Base-by-base conservation (phyloP, 768 basidiomycete genomes). In the Chalciporus pseudorubinellus region DNA sequence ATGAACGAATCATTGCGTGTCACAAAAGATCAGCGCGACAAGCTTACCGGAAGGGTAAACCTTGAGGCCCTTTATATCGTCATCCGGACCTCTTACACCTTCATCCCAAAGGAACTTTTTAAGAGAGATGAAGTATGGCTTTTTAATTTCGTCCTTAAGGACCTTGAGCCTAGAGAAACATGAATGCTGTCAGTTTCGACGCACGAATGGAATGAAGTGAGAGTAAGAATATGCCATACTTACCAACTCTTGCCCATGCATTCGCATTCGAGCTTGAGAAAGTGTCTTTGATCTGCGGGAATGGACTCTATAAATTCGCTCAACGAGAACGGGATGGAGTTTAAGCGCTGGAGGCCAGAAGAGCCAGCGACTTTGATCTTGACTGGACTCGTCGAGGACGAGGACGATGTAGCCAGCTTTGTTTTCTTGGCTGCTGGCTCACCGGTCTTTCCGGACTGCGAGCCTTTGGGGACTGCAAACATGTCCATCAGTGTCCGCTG, bases 221-320 rank as follows among this genome's bases (percentile, higher is more conserved):
- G 20, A 46, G 29, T 41, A n/a, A n/a, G 19, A 34, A 31, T 38
- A 5, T 29, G 19, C 19, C 22, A 39, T 28, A 39, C 67, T 52
- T 12, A 84, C 87, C 87, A 89, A 58, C 83, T 84, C 64, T 81
- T 82, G 19, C 84, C 83, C 78, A 92, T 80, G n/a, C 77, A 78
- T 39, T 85, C 81, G 58, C 81, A 82, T 66, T 92, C 89, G 19
- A 92, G 77, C 36, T 70, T 66, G 33, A 92, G 76, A 14, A 90
- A 69, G 16, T 72, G 65, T 47, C 70, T 79, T 58, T 84, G 75
- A 47, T 86, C 80, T 18, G 82, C 81, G 9, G 79, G 73, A 43
- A 89, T 65, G 4, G 80, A 76, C 4, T 75, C 77, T 36, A 70
- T 57, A 59, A 76, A 89, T 22, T 73, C 75, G 11, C 71, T 73